A percentile compares a stretch with the other conserved stretches of the same genome.
Conservation (phyloP, 305 asterid species). For the Solanum aculeatissimum region DNA sequence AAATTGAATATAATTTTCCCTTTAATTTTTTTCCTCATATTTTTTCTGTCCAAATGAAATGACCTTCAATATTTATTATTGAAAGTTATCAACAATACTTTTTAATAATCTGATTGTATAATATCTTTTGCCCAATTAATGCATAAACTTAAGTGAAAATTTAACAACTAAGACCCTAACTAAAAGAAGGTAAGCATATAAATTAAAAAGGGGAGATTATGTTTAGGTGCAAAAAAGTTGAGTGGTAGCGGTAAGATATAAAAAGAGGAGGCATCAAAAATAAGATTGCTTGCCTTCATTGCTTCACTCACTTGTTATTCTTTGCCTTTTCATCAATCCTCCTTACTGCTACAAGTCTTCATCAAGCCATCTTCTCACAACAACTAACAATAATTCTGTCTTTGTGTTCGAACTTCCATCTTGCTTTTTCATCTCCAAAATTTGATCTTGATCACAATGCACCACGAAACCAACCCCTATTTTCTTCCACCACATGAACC, state of each 20-base stretch:
- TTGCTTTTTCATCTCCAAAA: neutral
- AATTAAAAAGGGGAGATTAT: neutral
- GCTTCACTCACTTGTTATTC: constrained; percentile 24
- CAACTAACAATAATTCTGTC: neutral
- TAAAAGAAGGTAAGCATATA: neutral
- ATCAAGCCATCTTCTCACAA: neutral
- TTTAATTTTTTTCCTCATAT: too few species aligned
- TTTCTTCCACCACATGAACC: constrained; percentile 13
- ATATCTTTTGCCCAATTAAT: neutral
- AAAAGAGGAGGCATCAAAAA: constrained; percentile 13
- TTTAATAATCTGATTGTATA: neutral
- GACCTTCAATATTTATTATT: too few species aligned
- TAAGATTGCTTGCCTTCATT: constrained; percentile 27
- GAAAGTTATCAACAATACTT: neutral
- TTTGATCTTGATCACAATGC: constrained; percentile 4
- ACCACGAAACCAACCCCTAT: constrained; percentile 27
- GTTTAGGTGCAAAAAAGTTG: neutral
- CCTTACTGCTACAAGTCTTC: neutral
- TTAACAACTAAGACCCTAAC: neutral
- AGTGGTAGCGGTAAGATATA: neutral
- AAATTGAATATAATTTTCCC: too few species aligned
- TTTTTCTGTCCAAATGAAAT: too few species aligned
- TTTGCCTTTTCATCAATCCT: constrained; percentile 12
- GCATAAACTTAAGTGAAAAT: neutral
- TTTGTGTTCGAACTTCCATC: neutral